phyloP scores from a whole-genome alignment of 345 rosid species.

The Salix caprea region DNA sequence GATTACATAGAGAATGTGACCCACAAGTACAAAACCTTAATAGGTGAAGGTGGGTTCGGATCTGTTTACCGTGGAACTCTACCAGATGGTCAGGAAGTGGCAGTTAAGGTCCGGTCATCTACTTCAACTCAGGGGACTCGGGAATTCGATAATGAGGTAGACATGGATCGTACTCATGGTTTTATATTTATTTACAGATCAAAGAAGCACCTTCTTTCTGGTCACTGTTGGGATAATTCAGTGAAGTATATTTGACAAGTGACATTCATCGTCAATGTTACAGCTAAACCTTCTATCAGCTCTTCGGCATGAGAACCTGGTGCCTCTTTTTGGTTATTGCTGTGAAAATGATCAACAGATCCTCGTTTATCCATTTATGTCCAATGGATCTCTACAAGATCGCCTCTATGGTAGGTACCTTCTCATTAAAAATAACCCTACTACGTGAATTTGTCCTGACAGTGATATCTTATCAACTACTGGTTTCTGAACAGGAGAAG shows the following conservation, averaged over 20 bases:
- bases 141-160: slow-evolving; percentile 34
- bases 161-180: neutral
- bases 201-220: neutral
- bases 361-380: slow-evolving; percentile 68
- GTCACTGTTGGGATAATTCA: no score
- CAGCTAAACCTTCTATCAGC: slow-evolving; percentile 69
- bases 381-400: slow-evolving; percentile 69
- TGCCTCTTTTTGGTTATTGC: slow-evolving; percentile 66
- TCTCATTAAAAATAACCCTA: neutral
- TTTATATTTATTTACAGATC: neutral
- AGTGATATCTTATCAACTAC: slow-evolving; percentile 9
- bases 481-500: slow-evolving; percentile 46
- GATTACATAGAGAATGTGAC: slow-evolving; percentile 45
- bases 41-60: slow-evolving; percentile 35
- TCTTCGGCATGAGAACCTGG: slow-evolving; percentile 55
- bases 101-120: slow-evolving; percentile 34
- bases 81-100: slow-evolving; percentile 28
- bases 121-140: slow-evolving; percentile 32
- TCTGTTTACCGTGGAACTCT: slow-evolving; percentile 27
- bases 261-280: slow-evolving; percentile 7
- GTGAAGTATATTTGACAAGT: neutral
- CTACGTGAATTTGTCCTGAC: neutral
- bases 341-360: slow-evolving; percentile 66
- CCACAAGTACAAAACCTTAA: slow-evolving; percentile 31
- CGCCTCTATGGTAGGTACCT: slow-evolving; percentile 72